phyloP scores from a whole-genome alignment of 176 grass and related monocot genomes.

The Musa schizocarpa region DNA sequence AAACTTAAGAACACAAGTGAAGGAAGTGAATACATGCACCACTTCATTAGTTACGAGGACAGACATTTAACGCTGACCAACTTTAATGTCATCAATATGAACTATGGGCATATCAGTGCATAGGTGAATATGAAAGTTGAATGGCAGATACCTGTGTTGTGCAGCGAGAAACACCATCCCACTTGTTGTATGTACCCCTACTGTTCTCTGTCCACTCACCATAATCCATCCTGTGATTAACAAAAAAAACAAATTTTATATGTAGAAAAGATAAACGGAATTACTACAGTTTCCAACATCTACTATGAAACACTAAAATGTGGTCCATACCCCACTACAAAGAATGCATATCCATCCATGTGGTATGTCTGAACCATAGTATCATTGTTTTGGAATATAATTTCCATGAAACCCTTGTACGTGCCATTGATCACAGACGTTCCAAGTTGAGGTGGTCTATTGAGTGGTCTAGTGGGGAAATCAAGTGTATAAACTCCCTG shows the following conservation, averaged over 20 bases:
- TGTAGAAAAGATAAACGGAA: not conserved
- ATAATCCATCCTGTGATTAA: conserved; percentile 15
- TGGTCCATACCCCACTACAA: conserved; percentile 1
- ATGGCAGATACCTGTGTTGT: conserved; percentile 6
- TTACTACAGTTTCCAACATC: not conserved
- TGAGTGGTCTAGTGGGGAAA: conserved; percentile 6
- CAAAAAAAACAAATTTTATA: not conserved
- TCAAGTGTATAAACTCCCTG: conserved; percentile 8
- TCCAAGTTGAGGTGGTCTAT: conserved; percentile 5
- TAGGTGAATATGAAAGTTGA: too few relatives aligned
- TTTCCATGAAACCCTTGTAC: conserved; percentile 18
- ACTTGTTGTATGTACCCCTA: conserved; percentile 19
- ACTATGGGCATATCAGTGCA: too few relatives aligned
- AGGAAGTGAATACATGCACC: not conserved
- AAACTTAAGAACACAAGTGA: not conserved
- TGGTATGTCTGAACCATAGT: conserved; percentile 14
- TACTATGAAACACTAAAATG: not conserved
- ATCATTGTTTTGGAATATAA: conserved; percentile 15
- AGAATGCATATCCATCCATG: conserved; percentile 21
- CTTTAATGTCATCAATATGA: too few relatives aligned
- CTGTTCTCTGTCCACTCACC: conserved; percentile 17
- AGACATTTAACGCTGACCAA: too few relatives aligned
- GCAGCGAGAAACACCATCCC: conserved; percentile 18
- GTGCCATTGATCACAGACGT: conserved; percentile 15
- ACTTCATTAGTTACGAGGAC: too few relatives aligned